These are phyloP conservation scores for Solanum chiquidenum DNA, from an alignment of 257 asterid species.

Conservation along the genomic window DNA sequence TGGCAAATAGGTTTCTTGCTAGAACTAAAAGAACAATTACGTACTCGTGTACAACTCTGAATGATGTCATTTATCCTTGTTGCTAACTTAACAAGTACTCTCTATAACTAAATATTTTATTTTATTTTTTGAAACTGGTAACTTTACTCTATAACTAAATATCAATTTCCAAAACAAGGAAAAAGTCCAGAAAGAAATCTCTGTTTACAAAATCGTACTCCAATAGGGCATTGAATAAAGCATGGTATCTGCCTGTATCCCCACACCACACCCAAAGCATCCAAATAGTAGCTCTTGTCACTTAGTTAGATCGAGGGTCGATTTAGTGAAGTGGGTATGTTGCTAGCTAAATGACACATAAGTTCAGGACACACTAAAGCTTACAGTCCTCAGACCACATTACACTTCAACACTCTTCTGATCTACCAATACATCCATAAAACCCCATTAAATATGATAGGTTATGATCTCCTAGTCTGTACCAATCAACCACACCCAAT, in stretches of 20 bases:
- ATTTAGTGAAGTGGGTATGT: background rate
- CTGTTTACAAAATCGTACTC: background rate
- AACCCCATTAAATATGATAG: background rate
- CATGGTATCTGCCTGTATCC: background rate
- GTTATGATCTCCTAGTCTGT: background rate
- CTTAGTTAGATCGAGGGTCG: background rate
- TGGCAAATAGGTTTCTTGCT: background rate
- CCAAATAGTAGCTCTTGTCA: background rate
- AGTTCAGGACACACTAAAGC: background rate
- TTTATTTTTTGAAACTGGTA: too few species aligned
- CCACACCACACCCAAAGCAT: background rate
- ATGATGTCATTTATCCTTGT: background rate
- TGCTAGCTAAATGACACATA: background rate
- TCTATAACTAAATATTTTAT: background rate
- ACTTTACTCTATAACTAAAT: background rate
- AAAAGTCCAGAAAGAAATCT: background rate
- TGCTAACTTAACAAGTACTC: background rate
- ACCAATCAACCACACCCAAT: background rate
- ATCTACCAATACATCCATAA: background rate
- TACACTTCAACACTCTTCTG: background rate
- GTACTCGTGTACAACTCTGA: background rate
- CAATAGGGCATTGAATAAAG: background rate
- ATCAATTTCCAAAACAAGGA: background rate
- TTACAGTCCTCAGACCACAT: background rate
- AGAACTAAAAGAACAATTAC: background rate